These are phyloP conservation scores for Verbascum thapsus DNA, from an alignment of 257 asterid species.

Conservation along the genomic window DNA sequence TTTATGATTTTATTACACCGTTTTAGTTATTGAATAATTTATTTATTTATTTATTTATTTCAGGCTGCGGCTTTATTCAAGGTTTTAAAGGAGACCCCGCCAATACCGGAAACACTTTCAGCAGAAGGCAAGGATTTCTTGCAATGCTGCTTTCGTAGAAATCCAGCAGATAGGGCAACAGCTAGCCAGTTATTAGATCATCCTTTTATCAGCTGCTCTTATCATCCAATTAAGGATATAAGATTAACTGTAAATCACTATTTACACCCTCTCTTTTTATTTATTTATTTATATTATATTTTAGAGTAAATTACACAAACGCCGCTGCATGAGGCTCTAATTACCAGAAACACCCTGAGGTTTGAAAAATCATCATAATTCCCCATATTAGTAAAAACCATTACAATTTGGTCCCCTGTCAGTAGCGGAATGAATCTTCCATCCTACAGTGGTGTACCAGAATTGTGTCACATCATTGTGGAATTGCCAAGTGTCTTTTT, in stretches of 20 bases:
- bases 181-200: constrained; percentile 69
- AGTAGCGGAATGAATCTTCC: too few relatives aligned
- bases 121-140: constrained; percentile 84
- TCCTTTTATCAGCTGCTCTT: constrained; percentile 55
- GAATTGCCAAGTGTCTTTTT: too few relatives aligned
- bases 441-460: too few relatives aligned
- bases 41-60: too few relatives aligned
- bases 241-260: constrained; percentile 45
- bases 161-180: constrained; percentile 83
- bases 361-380: too few relatives aligned
- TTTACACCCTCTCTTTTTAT: neutral
- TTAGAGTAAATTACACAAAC: too few relatives aligned
- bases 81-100: constrained; percentile 76
- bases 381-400: too few relatives aligned
- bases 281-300: too few relatives aligned
- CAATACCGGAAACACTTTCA: constrained; percentile 75
- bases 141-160: constrained; percentile 61
- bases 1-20: neutral
- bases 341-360: too few relatives aligned
- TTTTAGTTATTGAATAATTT: neutral
- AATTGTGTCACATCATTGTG: too few relatives aligned
- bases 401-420: too few relatives aligned
- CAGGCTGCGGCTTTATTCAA: constrained; percentile 92
- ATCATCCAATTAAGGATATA: constrained; percentile 37
- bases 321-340: too few relatives aligned